Evolutionary conservation across 108 stramenopile species (phyloP).

Genomic region (Pseudonitzschia delicatissima): DNA sequence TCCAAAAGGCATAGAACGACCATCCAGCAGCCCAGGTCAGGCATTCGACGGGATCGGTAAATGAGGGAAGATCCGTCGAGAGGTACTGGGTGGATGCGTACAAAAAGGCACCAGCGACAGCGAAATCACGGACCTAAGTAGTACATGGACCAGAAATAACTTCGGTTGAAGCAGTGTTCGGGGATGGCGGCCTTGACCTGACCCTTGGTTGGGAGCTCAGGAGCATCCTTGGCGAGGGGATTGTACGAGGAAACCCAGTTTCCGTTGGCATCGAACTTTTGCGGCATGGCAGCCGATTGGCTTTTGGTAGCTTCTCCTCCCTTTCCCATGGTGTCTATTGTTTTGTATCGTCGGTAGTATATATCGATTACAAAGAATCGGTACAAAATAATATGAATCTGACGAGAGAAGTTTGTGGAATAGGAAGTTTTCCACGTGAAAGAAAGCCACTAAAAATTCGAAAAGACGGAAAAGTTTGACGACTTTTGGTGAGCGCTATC

Average conservation of each 20-base stretch:
- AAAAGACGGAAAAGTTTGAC: too few species aligned
- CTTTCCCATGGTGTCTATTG: conserved; percentile 43
- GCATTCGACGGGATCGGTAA: conserved; percentile 32
- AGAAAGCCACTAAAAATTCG: too few species aligned
- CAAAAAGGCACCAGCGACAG: conserved; percentile 75
- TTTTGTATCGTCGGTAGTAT: neutral
- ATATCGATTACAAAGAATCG: too few species aligned
- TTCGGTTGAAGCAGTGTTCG: conserved; percentile 92
- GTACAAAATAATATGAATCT: too few species aligned
- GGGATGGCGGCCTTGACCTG: conserved; percentile 90
- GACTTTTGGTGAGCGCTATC: too few species aligned
- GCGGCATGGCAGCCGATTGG: conserved; percentile 27
- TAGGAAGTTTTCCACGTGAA: too few species aligned
- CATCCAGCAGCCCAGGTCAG: conserved; percentile 75
- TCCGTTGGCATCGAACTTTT: conserved; percentile 24
- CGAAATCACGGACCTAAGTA: conserved; percentile 84
- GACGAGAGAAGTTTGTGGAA: too few species aligned
- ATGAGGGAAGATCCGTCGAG: too few species aligned
- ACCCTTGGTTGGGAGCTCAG: conserved; percentile 83
- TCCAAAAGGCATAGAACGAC: conserved; percentile 94
- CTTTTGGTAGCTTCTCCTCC: conserved; percentile 38
- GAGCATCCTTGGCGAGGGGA: conserved; percentile 78
- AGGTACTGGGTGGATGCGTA: conserved; percentile 66
- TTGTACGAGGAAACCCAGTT: conserved; percentile 81
- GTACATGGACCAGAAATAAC: conserved; percentile 74